Evolutionary conservation across 2,329 filamentous ascomycete genomes (phyloP), one percentile per base, ranked within the genome.

Genomic region (Colletotrichum incanum): DNA sequence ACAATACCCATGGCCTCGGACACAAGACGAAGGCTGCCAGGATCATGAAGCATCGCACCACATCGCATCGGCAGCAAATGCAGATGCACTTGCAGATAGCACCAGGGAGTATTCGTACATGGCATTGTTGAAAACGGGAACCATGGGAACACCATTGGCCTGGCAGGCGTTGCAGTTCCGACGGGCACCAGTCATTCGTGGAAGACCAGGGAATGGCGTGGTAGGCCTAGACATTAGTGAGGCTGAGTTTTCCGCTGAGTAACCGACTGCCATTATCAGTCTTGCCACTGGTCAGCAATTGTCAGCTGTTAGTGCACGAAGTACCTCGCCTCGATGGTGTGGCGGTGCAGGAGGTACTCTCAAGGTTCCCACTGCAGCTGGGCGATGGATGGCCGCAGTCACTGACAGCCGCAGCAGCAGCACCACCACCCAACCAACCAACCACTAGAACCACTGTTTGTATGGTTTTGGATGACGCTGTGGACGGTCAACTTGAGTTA

Each of bases 191-290:
- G 34, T 49, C 28, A 52, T 43, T 20, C 31, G 45, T 71, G 49
- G 71, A 68, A 72, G 66, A 68, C 59, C 56, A 65, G 65, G 58
- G 68, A 69, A 72, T 26, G 16, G 16, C 34, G 23, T 26, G n/a
- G 47, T 16, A 18, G 34, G 5, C 26, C 23, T n/a, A n/a, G 31
- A 39, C 31, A 39, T 28, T 63, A 18, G 59, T 67, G 71, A 71
- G 64, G 63, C 59, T 65, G 52, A 65, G 14, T 54, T 34, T 31
- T 28, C 16, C 26, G 59, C 70, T 73, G 66, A 65, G 45, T 70
- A 70, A 71, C 49, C 20, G 8, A 16, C 5, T 34, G 12, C 14
- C 60, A 58, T 58, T 73, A 66, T 20, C 67, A 71, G 66, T 43
- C 16, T 41, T 47, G 60, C 60, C 67, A 71, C 59, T 16, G 28